These are phyloP conservation scores for Solanum corneliomulleri DNA, from an alignment of 257 asterid genomes.

Conservation along the genomic window DNA sequence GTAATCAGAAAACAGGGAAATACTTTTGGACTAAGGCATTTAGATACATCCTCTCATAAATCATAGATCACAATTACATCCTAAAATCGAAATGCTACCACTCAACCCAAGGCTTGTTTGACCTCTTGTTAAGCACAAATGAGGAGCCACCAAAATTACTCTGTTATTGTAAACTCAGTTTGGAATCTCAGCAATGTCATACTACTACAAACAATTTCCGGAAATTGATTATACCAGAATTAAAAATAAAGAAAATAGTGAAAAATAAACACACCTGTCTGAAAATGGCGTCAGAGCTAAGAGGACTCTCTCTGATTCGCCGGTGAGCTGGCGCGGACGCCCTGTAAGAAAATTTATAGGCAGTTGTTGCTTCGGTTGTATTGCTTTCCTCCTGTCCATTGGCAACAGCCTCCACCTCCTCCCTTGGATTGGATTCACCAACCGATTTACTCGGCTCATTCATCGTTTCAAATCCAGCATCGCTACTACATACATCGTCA, in stretches of 20 bases:
- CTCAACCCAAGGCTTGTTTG: background rate
- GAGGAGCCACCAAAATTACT: background rate
- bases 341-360: conserved; percentile 45
- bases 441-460: background rate
- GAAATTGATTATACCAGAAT: too few relatives aligned
- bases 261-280: conserved; percentile 41
- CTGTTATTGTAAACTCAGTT: background rate
- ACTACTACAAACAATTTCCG: too few relatives aligned
- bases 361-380: conserved; percentile 12
- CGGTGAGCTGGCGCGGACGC: conserved; percentile 85
- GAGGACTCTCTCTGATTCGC: conserved; percentile 81
- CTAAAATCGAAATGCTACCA: background rate
- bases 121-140: background rate
- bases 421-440: background rate
- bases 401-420: conserved; percentile 7
- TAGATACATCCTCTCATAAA: background rate
- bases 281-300: conserved; percentile 92
- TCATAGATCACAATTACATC: background rate
- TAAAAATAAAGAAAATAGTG: background rate
- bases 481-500: conserved; percentile 2
- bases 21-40: background rate
- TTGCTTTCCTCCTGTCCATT: conserved; percentile 21
- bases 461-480: conserved; percentile 1
- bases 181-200: too few relatives aligned
- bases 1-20: background rate